Percentiles rank a stretch among this genome's conserved stretches.
phyloP scores from a whole-genome alignment of 768 basidiomycete species.

The Tremella fuciformis region DNA sequence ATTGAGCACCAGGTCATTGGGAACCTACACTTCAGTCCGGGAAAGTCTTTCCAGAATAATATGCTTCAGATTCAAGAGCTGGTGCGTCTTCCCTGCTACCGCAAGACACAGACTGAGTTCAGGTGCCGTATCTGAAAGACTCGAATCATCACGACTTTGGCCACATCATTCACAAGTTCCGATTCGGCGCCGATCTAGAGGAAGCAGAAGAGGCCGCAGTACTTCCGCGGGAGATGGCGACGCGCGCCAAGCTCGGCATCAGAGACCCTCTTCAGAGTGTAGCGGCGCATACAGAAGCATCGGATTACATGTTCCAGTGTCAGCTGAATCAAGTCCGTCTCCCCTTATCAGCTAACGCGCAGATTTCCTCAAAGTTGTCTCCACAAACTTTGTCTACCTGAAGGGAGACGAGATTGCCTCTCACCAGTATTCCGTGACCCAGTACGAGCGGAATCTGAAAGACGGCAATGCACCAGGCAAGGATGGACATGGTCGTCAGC shows the following conservation, averaged over 20 bases:
- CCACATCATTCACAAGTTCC: constrained; percentile 75
- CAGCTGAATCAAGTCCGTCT: constrained; percentile 10
- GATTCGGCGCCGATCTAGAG: constrained; percentile 73
- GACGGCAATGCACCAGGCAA: constrained; percentile 57
- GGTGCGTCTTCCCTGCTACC: constrained; percentile 19
- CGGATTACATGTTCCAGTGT: constrained; percentile 79
- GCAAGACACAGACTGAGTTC: constrained; percentile 24
- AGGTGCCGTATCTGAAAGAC: constrained; percentile 90
- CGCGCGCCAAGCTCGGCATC: constrained; percentile 64
- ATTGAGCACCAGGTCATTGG: constrained; percentile 58
- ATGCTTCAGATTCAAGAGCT: constrained; percentile 58
- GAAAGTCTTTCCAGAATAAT: constrained; percentile 87
- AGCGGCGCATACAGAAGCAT: constrained; percentile 55
- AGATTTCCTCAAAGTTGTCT: constrained; percentile 98
- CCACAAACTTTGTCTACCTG: constrained; percentile 85
- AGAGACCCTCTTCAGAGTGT: constrained; percentile 69
- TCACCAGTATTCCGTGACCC: constrained; percentile 92
- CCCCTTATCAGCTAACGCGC: constrained; percentile 1
- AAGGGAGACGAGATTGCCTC: constrained; percentile 76
- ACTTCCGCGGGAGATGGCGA: constrained; percentile 53
- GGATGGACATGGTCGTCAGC: constrained; percentile 53
- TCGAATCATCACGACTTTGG: constrained; percentile 89
- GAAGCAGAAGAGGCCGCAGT: constrained; percentile 32
- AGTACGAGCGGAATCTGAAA: constrained; percentile 86
- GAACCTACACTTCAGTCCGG: constrained; percentile 91